phyloP scores from a whole-genome alignment of 169 alveolate genomes.

The Eimeria acervulina region DNA sequence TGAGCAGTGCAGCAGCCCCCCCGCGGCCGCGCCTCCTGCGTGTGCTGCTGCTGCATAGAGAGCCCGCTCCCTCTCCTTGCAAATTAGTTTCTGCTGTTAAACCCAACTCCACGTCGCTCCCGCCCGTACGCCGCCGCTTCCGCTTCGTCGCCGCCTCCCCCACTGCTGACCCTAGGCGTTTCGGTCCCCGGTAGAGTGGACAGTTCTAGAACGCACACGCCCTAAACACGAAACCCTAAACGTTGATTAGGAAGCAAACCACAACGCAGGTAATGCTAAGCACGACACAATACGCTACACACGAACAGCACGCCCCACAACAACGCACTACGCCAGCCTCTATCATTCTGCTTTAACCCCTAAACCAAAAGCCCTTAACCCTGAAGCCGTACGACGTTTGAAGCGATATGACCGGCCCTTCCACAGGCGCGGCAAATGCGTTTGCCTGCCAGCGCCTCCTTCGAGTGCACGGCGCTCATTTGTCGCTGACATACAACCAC shows the following conservation, averaged over 20 bases:
- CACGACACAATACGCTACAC: neutral
- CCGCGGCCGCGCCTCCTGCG: conserved; percentile 1
- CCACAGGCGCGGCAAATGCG: conserved; percentile 93
- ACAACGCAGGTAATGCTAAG: neutral
- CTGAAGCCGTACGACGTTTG: conserved; percentile 90
- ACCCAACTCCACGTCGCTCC: conserved; percentile 43
- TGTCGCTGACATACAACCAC: conserved; percentile 10
- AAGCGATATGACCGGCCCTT: conserved; percentile 93
- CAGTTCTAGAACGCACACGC: conserved; percentile 73
- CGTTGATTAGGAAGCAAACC: neutral
- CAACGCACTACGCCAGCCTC: neutral
- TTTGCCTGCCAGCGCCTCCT: conserved; percentile 86
- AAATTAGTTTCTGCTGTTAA: conserved; percentile 11
- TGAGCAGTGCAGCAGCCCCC: conserved; percentile 12
- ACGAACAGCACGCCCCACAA: neutral
- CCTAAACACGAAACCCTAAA: neutral
- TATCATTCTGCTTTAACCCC: neutral
- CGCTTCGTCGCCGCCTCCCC: conserved; percentile 43
- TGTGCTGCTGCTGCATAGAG: conserved; percentile 67
- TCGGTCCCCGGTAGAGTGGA: conserved; percentile 84
- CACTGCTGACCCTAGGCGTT: conserved; percentile 67
- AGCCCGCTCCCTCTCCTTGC: conserved; percentile 56
- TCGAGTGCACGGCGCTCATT: conserved; percentile 70
- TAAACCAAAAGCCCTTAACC: neutral
- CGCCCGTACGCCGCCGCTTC: conserved; percentile 67